Conservation (phyloP, 202 grass and related monocot species). For the Setaria viridis region DNA sequence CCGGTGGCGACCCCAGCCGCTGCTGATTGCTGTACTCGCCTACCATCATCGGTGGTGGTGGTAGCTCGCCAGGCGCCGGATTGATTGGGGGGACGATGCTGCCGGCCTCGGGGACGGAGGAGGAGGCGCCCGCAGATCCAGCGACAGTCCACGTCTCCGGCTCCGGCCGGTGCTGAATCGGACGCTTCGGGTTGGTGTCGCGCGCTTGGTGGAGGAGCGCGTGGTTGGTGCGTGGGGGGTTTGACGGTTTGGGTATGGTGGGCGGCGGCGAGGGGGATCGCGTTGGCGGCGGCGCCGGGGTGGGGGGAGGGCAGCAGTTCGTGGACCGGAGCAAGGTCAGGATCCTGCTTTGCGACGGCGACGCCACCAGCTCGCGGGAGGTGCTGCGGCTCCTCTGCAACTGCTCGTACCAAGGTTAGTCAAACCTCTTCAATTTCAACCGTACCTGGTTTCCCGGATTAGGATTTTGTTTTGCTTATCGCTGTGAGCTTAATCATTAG, state of each 20-base stretch:
- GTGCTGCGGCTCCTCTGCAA: constrained; percentile 83
- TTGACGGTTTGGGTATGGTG: constrained; percentile 43
- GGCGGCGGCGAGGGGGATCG: constrained; percentile 46
- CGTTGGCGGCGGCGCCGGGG: constrained; percentile 25
- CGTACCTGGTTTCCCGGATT: not conserved
- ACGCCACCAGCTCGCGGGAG: constrained; percentile 74
- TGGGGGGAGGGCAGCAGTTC: constrained; percentile 48
- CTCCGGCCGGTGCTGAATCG: constrained; percentile 37
- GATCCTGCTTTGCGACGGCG: constrained; percentile 86
- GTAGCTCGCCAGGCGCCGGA: not conserved
- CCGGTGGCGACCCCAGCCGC: constrained; percentile 14
- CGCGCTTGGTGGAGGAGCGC: not conserved
- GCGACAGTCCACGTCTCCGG: not conserved
- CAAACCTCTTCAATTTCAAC: not conserved
- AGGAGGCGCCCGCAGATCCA: constrained; percentile 50
- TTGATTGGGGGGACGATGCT: not conserved
- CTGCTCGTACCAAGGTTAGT: constrained; percentile 92
- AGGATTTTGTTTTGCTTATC: not conserved
- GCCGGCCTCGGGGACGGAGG: constrained; percentile 28
- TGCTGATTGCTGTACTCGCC: not conserved
- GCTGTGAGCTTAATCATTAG: not conserved
- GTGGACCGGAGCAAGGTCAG: constrained; percentile 92
- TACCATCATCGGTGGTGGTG: not conserved
- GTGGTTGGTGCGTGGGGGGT: not conserved
- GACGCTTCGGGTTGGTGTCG: not conserved